Percentiles rank a stretch among this genome's conserved stretches.
phyloP scores from a whole-genome alignment of 2,329 filamentous ascomycete genomes.

The Knufia petricola region DNA sequence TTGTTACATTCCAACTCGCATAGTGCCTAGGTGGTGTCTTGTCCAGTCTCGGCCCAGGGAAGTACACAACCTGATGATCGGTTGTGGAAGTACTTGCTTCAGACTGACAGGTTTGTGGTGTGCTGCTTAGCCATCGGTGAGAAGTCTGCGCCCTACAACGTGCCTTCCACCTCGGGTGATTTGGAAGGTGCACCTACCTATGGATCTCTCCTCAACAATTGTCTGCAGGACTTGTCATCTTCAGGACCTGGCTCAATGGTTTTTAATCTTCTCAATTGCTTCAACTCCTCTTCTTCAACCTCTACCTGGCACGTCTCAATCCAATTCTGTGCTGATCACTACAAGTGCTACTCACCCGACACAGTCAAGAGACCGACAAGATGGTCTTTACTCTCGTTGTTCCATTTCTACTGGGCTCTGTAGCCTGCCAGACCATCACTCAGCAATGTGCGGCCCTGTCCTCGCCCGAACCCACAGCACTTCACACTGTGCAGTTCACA shows the following conservation, averaged over 20 bases:
- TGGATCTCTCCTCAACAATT: background rate
- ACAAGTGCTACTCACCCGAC: too few species aligned
- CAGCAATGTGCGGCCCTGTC: background rate
- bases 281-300: background rate
- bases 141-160: too few species aligned
- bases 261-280: conserved; percentile 4
- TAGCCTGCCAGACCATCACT: background rate
- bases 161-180: too few species aligned
- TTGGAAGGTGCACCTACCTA: too few species aligned
- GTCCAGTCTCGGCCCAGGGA: too few species aligned
- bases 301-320: background rate
- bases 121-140: too few species aligned
- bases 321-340: too few species aligned
- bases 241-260: background rate
- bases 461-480: background rate
- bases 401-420: conserved; percentile 4
- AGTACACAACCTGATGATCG: too few species aligned
- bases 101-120: too few species aligned
- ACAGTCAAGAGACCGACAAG: background rate
- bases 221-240: background rate
- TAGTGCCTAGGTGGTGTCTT: too few species aligned
- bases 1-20: too few species aligned
- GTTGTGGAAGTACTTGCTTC: too few species aligned
- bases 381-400: conserved; percentile 2
- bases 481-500: conserved; percentile 15